Base-by-base conservation (phyloP, 164 flowering plant species). In the Umbilicus rupestris region DNA sequence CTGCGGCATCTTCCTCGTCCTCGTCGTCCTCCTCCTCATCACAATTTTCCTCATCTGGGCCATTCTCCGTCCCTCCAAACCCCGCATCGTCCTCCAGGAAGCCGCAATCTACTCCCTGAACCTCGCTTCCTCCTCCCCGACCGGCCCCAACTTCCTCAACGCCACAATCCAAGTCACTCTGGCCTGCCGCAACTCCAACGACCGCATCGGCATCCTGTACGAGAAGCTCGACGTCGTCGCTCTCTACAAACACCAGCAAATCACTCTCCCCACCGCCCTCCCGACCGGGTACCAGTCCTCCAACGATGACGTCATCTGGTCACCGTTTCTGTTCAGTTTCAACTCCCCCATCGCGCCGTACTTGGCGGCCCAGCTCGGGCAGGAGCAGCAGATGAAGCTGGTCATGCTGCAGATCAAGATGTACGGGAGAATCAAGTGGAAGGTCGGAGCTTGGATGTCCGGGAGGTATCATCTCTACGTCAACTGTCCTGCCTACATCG, bases 141-240 rank as follows among this genome's bases (percentile, higher is more conserved):
- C 66, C 47, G 17, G 73, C 15, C 67, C 76, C 12, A 65, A 68
- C 68, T 29, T 57, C 74, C 73, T 78, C 71, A 68, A 74, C 58
- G 12, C 74, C 71, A 73, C 31, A 69, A 28, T 78, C 67, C 76
- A 73, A 35, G 58, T 75, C 72, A 75, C 81, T 15, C 3, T 78
- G 73, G 50, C 65, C 37, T 71, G 76, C 19, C 74, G 74, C 33
- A 77, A 77, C 72, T 75, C 80, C 20, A 77, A 77, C 74, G 65
- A 22, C 71, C 35, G 60, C 20, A 73, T 78, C 66, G 78, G 74
- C 55, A 45, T 78, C 24, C 71, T 74, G 72, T 78, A 78, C 74
- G 76, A 75, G 64, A 64, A 39, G 28, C 49, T 78, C 64, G 74
- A 72, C 68, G 68, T 66, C 2, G 52, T 45, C 60, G 68, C 68